A percentile compares a stretch with the other conserved stretches of the same genome.
phyloP scores from a whole-genome alignment of 768 basidiomycete genomes.

The Amanita phalloides region DNA sequence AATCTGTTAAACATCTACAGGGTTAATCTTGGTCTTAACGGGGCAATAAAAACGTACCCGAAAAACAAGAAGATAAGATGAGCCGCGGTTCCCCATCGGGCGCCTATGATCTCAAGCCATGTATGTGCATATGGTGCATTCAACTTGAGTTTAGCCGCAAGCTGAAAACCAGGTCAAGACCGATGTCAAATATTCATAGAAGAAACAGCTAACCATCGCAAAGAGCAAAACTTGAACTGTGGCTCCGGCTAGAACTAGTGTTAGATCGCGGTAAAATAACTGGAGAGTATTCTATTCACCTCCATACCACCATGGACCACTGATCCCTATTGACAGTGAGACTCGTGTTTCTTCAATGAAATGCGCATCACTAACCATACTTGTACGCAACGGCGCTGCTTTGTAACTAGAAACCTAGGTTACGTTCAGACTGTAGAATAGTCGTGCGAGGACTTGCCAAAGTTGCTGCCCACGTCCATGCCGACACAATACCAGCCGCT shows the following conservation, averaged over 20 bases:
- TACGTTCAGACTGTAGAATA: not conserved
- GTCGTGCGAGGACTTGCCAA: constrained; percentile 28
- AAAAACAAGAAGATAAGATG: constrained; percentile 88
- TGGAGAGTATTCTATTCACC: constrained; percentile 10
- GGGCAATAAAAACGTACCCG: constrained; percentile 30
- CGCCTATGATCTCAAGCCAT: constrained; percentile 79
- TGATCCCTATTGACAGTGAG: constrained; percentile 35
- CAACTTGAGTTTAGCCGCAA: constrained; percentile 85
- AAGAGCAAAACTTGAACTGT: constrained; percentile 87
- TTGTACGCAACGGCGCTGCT: constrained; percentile 79
- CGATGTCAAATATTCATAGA: not conserved
- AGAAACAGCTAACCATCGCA: constrained; percentile 41
- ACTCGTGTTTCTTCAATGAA: not conserved
- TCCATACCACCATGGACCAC: constrained; percentile 88
- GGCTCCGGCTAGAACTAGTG: constrained; percentile 45
- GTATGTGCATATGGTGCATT: constrained; percentile 86
- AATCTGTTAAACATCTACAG: constrained; percentile 30
- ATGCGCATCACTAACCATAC: constrained; percentile 35
- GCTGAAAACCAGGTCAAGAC: constrained; percentile 23
- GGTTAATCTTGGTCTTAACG: not conserved
- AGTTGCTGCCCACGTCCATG: constrained; percentile 88
- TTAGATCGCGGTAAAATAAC: not conserved
- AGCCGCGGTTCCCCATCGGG: constrained; percentile 69
- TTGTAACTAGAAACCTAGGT: constrained; percentile 37
- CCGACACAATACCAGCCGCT: constrained; percentile 85